These are phyloP conservation scores for Ganoderma sinense DNA, from an alignment of 1,284 basidiomycete genomes.

Conservation along the genomic window DNA sequence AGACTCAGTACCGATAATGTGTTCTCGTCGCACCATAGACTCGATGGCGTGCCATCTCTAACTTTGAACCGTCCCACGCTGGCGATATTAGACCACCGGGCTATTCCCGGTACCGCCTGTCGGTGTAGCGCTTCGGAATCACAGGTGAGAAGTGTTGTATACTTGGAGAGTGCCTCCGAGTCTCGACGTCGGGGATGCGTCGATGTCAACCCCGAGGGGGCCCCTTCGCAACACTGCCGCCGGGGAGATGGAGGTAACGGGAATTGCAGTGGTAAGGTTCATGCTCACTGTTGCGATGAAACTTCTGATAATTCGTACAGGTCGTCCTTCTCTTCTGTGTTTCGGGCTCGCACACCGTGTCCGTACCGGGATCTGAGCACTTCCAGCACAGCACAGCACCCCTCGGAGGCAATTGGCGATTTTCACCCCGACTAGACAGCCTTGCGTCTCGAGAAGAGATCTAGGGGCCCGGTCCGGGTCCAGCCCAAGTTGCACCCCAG, in stretches of 20 bases:
- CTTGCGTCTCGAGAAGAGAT: neutral
- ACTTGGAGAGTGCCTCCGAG: neutral
- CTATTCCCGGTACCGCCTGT: neutral
- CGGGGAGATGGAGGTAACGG: neutral
- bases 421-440: neutral
- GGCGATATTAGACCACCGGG: neutral
- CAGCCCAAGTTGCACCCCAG: neutral
- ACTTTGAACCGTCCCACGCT: neutral
- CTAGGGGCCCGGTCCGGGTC: neutral
- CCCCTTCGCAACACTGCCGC: neutral
- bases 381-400: neutral
- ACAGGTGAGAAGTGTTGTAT: neutral
- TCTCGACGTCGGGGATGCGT: neutral
- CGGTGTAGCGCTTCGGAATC: neutral
- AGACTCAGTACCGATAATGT: constrained; percentile 24
- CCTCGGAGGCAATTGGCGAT: neutral
- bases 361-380: neutral
- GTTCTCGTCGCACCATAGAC: constrained; percentile 7
- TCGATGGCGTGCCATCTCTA: neutral
- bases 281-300: neutral
- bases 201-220: neutral
- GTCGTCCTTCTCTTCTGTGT: neutral
- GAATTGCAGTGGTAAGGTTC: neutral
- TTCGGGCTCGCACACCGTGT: neutral
- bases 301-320: neutral